Percentiles rank a stretch among this genome's conserved stretches.
Evolutionary conservation across 306 rosid species (phyloP).

Genomic region (Phaseolus lunatus): DNA sequence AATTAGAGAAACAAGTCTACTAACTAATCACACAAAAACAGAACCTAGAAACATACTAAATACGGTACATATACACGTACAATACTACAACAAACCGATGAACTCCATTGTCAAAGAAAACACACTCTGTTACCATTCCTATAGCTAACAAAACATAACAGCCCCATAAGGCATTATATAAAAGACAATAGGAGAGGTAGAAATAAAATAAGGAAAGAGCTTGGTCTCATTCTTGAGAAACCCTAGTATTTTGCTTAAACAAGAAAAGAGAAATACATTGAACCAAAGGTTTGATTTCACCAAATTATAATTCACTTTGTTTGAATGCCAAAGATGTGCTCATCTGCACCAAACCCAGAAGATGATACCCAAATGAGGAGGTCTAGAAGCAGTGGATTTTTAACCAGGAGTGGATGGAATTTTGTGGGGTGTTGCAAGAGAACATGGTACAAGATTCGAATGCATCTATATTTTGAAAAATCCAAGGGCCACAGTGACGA

Average conservation of each 20-base stretch:
- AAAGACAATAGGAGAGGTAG: no score
- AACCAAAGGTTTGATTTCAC: not conserved
- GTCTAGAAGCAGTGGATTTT: not conserved
- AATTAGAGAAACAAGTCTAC: not conserved
- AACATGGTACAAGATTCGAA: slow-evolving; percentile 53
- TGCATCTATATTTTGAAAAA: slow-evolving; percentile 11
- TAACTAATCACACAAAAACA: not conserved
- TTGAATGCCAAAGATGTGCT: not conserved
- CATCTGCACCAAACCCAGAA: not conserved
- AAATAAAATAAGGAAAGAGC: no score
- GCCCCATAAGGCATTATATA: no score
- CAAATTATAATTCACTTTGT: not conserved
- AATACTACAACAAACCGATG: not conserved
- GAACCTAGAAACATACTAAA: not conserved
- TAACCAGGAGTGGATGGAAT: slow-evolving; percentile 38
- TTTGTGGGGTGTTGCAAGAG: slow-evolving; percentile 47
- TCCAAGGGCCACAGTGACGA: not conserved
- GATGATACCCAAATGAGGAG: not conserved
- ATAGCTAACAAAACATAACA: no score
- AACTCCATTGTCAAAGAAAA: no score
- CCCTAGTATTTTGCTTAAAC: no score
- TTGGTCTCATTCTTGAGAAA: no score
- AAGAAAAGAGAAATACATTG: not conserved
- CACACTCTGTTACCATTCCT: no score
- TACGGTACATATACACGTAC: not conserved